These are phyloP conservation scores for Xanthoceras sorbifolium DNA, from an alignment of 345 rosid genomes.

Conservation along the genomic window DNA sequence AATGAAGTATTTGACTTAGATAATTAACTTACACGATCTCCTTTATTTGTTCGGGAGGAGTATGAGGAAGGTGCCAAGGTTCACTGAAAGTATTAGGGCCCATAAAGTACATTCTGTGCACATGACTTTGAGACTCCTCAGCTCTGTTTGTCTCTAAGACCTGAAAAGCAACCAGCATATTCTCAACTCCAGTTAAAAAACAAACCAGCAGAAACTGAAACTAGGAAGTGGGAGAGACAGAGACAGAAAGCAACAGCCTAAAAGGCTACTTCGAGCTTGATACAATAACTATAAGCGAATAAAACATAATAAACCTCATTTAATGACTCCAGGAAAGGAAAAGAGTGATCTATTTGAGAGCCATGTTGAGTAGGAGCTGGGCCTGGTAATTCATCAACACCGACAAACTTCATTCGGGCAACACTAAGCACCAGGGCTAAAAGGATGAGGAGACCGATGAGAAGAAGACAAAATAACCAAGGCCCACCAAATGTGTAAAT, in stretches of 20 bases:
- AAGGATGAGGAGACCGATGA: constrained; percentile 83
- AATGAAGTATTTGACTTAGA: constrained; percentile 30
- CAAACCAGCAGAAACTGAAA: background rate
- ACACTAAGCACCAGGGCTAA: constrained; percentile 96
- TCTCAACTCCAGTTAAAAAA: constrained; percentile 10
- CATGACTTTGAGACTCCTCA: constrained; percentile 93
- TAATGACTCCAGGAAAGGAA: constrained; percentile 95
- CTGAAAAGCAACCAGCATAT: constrained; percentile 44
- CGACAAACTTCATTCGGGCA: constrained; percentile 97
- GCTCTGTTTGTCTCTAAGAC: constrained; percentile 98
- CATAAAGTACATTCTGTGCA: constrained; percentile 97
- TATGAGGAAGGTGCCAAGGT: constrained; percentile 97
- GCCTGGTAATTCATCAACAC: constrained; percentile 90
- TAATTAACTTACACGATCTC: constrained; percentile 83
- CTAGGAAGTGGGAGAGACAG: background rate
- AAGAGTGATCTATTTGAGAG: constrained; percentile 92
- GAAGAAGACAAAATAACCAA: constrained; percentile 89
- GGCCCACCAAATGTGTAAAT: constrained; percentile 99
- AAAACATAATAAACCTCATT: constrained; percentile 67
- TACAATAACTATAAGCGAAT: background rate
- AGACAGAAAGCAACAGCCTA: background rate
- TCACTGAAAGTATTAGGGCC: constrained; percentile 94
- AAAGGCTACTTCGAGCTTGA: background rate
- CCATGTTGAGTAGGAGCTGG: constrained; percentile 91
- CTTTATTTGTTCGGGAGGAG: constrained; percentile 92